Evolutionary conservation across 768 basidiomycete species (phyloP).

Genomic region (Termitomyces sp.): DNA sequence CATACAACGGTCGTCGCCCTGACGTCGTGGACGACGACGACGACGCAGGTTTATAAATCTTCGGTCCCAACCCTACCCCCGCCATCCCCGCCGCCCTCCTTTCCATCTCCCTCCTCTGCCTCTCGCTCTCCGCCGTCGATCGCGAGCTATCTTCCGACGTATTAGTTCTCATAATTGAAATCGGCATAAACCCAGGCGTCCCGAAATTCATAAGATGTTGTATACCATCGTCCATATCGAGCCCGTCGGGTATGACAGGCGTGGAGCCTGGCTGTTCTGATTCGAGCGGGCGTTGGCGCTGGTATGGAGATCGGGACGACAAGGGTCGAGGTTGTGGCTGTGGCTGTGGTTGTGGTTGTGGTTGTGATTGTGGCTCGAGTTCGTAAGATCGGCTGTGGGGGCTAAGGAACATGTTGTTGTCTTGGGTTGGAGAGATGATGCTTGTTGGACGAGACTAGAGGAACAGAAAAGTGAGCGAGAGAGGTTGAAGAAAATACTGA

Average conservation of each 20-base stretch:
- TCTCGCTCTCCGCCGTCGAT: background rate
- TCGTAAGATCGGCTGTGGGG: background rate
- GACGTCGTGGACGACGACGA: background rate
- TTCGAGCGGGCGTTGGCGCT: background rate
- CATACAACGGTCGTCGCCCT: background rate
- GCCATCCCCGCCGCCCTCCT: background rate
- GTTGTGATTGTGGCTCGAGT: background rate
- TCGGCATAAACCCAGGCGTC: background rate
- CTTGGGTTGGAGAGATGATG: background rate
- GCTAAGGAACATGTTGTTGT: constrained; percentile 1
- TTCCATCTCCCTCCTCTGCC: background rate
- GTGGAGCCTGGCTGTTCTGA: constrained; percentile 4
- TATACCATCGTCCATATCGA: background rate
- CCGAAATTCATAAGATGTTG: constrained; percentile 5
- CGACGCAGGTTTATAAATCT: constrained; percentile 1
- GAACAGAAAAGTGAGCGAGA: background rate
- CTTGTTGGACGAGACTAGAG: constrained; percentile 4
- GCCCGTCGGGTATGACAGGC: constrained; percentile 14
- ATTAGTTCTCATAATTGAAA: background rate
- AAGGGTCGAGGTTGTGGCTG: no score
- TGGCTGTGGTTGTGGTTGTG: background rate
- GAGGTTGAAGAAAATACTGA: background rate
- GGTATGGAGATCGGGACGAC: background rate
- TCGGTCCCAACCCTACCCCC: background rate
- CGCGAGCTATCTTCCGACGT: constrained; percentile 1